Evolutionary conservation across 1,139 yeast genomes (phyloP).

Genomic region (Taphrina betulina): DNA sequence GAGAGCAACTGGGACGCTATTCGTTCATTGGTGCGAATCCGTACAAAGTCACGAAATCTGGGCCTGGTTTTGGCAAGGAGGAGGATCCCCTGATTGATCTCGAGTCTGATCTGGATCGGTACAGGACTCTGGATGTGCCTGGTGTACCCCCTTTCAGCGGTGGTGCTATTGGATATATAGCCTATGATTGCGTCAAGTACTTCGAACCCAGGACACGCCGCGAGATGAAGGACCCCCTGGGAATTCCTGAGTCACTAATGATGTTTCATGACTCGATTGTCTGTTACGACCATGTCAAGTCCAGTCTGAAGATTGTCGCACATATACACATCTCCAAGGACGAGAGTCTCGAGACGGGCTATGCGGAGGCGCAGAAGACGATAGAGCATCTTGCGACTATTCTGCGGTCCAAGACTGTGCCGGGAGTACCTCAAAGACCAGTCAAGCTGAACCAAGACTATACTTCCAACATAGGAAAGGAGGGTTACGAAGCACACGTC

Average conservation of each 20-base stretch:
- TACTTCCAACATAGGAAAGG: constrained; percentile 86
- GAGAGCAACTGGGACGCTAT: constrained; percentile 84
- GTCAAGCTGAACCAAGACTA: constrained; percentile 63
- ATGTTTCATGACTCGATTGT: constrained; percentile 88
- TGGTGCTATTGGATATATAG: constrained; percentile 93
- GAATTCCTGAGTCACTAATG: constrained; percentile 85
- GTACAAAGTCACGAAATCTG: constrained; percentile 75
- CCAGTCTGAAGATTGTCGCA: constrained; percentile 83
- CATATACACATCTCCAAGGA: constrained; percentile 55
- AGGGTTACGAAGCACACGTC: constrained; percentile 86
- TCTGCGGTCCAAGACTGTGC: constrained; percentile 51
- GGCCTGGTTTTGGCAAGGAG: constrained; percentile 55
- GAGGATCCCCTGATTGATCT: constrained; percentile 76
- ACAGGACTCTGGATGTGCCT: constrained; percentile 69
- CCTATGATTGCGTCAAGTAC: constrained; percentile 93
- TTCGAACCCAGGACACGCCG: constrained; percentile 88
- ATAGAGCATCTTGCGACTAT: constrained; percentile 59
- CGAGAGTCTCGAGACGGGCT: constrained; percentile 50
- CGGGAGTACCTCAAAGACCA: constrained; percentile 67
- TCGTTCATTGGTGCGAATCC: constrained; percentile 89
- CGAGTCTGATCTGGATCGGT: constrained; percentile 66
- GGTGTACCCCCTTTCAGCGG: constrained; percentile 82
- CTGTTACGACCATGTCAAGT: constrained; percentile 91
- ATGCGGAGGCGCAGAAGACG: constrained; percentile 55
- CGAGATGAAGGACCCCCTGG: constrained; percentile 68